Base-by-base conservation (phyloP, 2,329 filamentous ascomycete genomes). In the Xylaria sp. region DNA sequence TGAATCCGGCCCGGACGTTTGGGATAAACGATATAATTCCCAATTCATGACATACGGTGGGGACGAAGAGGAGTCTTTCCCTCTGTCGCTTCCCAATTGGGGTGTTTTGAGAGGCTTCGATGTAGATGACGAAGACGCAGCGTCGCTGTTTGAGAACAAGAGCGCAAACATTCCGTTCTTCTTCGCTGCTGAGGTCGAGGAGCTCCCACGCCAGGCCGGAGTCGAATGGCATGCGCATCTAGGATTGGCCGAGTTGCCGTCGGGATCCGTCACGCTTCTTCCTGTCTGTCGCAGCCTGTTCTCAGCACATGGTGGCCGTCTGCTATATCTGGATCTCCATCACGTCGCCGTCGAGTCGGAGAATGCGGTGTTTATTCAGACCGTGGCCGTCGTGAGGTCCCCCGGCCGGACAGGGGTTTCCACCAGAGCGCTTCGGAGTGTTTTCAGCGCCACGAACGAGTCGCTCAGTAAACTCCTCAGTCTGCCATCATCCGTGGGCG, bases 201-300 rank as follows among this genome's bases (percentile, higher is more conserved):
- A 86, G 65, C 79, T 99, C 10, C 94, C 94, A 1, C 83, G 90
- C 18, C 79, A 77, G 13, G 88, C 88, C 34, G 79, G 80, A 44
- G 84, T 97, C 9, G 94, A 99, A 76, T 99, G 93, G 92, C 88
- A 90, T 66, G 87, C 81, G 1, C 83, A 88, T 59, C 70, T 84
- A 2, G 89, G 90, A 0, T 73, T 89, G 5, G 73, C 75, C 10
- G 73, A 74, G 34, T 60, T 74, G 13, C 64, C 48, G 11, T 39
- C 59, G 6, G 70, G 66, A 10, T 66, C 67, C 8, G 62, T 73
- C 2, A 64, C 58, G 34, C 47, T 70, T 34, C 58, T 57, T 54
- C 55, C 59, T 8, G 53, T 39, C 39, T n/a, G 3, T 5, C 35
- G 42, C 37, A 47, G 44, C n/a, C 34, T 48, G 42, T 52, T 58